phyloP scores from a whole-genome alignment of 2,329 filamentous ascomycete species.

The Trichoderma arundinaceum region DNA sequence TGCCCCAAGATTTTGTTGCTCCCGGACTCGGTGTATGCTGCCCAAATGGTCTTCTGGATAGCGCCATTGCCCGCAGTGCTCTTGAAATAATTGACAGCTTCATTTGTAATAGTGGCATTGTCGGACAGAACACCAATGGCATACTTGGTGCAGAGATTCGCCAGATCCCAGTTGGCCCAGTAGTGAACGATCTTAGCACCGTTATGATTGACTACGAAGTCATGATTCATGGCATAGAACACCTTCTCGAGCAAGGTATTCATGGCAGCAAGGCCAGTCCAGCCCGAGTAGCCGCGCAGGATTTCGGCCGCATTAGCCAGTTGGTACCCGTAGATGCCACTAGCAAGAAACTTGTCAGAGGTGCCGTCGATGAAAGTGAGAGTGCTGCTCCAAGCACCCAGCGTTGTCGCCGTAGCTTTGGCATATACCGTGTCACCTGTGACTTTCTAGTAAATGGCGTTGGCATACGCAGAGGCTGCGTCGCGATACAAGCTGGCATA shows the following conservation, averaged over 20 bases:
- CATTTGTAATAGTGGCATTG: not conserved
- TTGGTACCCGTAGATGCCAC: constrained; percentile 15
- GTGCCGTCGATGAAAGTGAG: constrained; percentile 12
- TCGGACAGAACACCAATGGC: not conserved
- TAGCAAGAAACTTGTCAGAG: constrained; percentile 14
- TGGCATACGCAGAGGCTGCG: constrained; percentile 3
- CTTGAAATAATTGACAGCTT: constrained; percentile 2
- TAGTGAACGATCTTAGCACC: constrained; percentile 14
- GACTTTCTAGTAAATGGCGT: constrained; percentile 6
- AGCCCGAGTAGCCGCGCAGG: not conserved
- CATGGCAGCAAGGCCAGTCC: not conserved
- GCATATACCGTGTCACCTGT: not conserved
- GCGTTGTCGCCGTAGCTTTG: not conserved
- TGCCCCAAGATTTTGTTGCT: constrained; percentile 1
- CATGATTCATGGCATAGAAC: constrained; percentile 15
- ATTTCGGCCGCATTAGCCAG: constrained; percentile 1
- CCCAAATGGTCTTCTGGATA: not conserved
- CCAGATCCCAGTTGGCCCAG: constrained; percentile 13
- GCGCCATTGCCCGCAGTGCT: not conserved
- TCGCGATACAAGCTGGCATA: constrained; percentile 4
- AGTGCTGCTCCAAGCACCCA: constrained; percentile 11
- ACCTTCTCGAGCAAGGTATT: constrained; percentile 1
- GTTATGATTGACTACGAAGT: constrained; percentile 7
- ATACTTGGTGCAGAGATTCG: constrained; percentile 1
- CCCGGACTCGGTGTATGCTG: not conserved